These are phyloP conservation scores for Lactarius akahatsu DNA, from an alignment of 768 basidiomycete genomes.

Conservation along the genomic window DNA sequence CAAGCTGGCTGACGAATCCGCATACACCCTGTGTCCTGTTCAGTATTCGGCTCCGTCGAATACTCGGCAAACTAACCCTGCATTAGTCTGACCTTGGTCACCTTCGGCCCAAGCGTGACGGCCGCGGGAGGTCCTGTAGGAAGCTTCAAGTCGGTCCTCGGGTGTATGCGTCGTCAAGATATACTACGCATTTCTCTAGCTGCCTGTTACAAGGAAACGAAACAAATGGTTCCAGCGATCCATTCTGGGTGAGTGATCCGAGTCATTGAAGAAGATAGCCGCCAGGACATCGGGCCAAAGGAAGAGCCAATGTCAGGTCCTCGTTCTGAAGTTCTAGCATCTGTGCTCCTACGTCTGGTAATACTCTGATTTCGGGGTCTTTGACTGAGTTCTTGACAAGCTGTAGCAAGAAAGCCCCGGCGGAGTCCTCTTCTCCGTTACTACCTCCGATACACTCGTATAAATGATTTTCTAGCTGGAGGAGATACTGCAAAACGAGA, in stretches of 20 bases:
- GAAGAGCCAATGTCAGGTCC: slow-evolving; percentile 45
- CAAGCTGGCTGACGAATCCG: slow-evolving; percentile 26
- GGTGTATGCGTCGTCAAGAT: slow-evolving; percentile 58
- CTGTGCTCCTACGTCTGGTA: slow-evolving; percentile 60
- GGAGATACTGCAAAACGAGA: slow-evolving; percentile 41
- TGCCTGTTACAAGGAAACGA: slow-evolving; percentile 41
- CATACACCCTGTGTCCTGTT: slow-evolving; percentile 19
- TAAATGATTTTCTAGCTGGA: slow-evolving; percentile 42
- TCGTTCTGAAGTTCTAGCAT: slow-evolving; percentile 51
- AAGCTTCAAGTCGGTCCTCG: slow-evolving; percentile 54
- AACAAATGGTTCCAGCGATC: slow-evolving; percentile 37
- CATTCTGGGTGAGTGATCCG: slow-evolving; percentile 42
- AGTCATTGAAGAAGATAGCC: slow-evolving; percentile 41
- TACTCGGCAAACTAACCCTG: slow-evolving; percentile 42
- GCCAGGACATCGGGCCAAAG: slow-evolving; percentile 36
- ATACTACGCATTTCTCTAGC: slow-evolving; percentile 43
- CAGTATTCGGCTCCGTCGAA: neutral
- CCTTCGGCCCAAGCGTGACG: slow-evolving; percentile 50
- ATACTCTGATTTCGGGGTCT: slow-evolving; percentile 43
- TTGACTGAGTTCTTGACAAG: too few relatives aligned
- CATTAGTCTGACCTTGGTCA: slow-evolving; percentile 51
- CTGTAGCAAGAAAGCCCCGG: slow-evolving; percentile 35
- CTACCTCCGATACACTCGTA: slow-evolving; percentile 34
- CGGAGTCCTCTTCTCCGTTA: slow-evolving; percentile 24
- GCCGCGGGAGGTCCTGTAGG: slow-evolving; percentile 44